Conservation (phyloP, 768 basidiomycete species). For the Phylloporus sp. region DNA sequence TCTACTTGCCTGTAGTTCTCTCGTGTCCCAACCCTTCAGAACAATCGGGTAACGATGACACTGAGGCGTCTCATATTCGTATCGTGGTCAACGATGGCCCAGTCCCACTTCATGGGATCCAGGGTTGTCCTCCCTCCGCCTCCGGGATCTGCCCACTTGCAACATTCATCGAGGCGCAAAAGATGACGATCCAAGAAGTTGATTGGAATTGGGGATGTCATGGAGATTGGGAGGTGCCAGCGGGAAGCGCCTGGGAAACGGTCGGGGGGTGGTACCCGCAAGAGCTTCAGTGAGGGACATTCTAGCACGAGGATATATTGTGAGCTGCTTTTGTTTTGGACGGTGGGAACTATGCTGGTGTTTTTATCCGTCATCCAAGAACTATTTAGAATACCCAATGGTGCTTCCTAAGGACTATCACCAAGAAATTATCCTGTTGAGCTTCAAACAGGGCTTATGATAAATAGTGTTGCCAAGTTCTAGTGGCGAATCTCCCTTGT, state of each 20-base stretch:
- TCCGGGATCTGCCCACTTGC: conserved; percentile 72
- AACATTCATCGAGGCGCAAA: conserved; percentile 67
- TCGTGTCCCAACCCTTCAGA: conserved; percentile 38
- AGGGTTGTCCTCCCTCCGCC: conserved; percentile 59
- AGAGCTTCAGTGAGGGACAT: not conserved
- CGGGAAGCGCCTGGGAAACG: conserved; percentile 68
- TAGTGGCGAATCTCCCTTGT: too few species aligned
- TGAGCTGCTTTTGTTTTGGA: not conserved
- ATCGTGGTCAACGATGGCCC: conserved; percentile 88
- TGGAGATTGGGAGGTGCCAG: conserved; percentile 71
- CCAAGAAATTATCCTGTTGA: too few species aligned
- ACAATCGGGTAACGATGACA: conserved; percentile 29
- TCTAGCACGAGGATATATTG: not conserved
- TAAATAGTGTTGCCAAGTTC: too few species aligned
- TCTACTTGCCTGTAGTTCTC: conserved; percentile 45
- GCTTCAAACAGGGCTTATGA: too few species aligned
- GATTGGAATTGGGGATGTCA: conserved; percentile 76
- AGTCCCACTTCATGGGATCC: conserved; percentile 72
- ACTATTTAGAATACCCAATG: not conserved
- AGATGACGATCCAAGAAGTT: conserved; percentile 57
- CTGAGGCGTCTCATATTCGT: conserved; percentile 56
- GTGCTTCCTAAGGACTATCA: too few species aligned
- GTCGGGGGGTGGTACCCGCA: conserved; percentile 25
- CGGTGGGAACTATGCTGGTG: not conserved
- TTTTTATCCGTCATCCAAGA: not conserved